Evolutionary conservation across 2,329 filamentous ascomycete species (phyloP), one percentile per base, ranked within the genome.

Genomic region (Nothomitra cinnamomea): DNA sequence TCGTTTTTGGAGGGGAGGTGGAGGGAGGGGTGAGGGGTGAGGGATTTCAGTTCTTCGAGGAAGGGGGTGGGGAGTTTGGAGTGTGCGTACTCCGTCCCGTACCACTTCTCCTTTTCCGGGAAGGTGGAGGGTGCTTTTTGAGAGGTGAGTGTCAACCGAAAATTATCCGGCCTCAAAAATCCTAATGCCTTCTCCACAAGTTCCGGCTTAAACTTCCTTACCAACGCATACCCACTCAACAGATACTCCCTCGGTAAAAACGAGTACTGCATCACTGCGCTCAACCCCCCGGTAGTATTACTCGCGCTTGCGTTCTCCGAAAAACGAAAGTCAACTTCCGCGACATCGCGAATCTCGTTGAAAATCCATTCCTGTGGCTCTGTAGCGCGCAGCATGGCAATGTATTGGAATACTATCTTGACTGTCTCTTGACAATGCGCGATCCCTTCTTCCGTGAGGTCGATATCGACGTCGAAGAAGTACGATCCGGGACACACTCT

Each of bases 101-200:
- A 98, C 92, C 92, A 98, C 64, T 89, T 87, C 70, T 98, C 92
- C 64, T 85, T 94, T 65, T 82, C 71, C 58, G 94, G 77, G 85
- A 87, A 95, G 52, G 79, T 76, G 0, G 87, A 88, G 0, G 89
- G 89, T 59, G 82, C 85, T 6, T 85, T 83, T 62, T 88, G 85
- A 21, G 87, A 89, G 24, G 92, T 80, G 51, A 96, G 74, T 1
- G 80, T 82, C 65, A 95, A 76, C 25, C 87, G 79, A 70, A 96
- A 88, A 64, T 95, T 95, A 64, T 96, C 89, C 0, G 90, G 85
- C 19, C 82, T 77, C 49, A 98, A 69, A 62, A 79, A 85, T 2
- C 77, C 74, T 61, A 96, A 71, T 0, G 82, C 85, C 58, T 84
- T 73, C 59, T 79, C 74, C 64, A 98, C 94, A 51, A 78, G 72